phyloP scores from a whole-genome alignment of 345 rosid genomes.

The Citrus sinensis region DVS_A1.0 CM039164.1:24022501-24023000 shows the following conservation, averaged over 20 bases:
- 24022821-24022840: conserved; percentile 72
- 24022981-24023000: conserved; percentile 91
- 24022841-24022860: conserved; percentile 32
- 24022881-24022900: background rate
- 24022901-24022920: background rate
- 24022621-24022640: background rate
- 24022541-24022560: background rate
- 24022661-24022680: conserved; percentile 99
- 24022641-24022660: conserved; percentile 7
- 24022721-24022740: conserved; percentile 96
- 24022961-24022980: conserved; percentile 97
- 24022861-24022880: conserved; percentile 17
- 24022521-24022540: background rate
- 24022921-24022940: background rate
- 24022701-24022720: conserved; percentile 98
- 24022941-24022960: conserved; percentile 9
- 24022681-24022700: conserved; percentile 98
- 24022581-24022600: background rate
- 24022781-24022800: conserved; percentile 61
- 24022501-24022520: background rate
- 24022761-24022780: conserved; percentile 79
- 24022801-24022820: conserved; percentile 70
- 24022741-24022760: conserved; percentile 99
- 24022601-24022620: background rate
- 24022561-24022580: background rate